A percentile compares a stretch with the other conserved stretches of the same genome.
These are phyloP conservation scores for Aspergillus funiculosus DNA, from an alignment of 495 filamentous ascomycete genomes.

Conservation along the genomic window DNA sequence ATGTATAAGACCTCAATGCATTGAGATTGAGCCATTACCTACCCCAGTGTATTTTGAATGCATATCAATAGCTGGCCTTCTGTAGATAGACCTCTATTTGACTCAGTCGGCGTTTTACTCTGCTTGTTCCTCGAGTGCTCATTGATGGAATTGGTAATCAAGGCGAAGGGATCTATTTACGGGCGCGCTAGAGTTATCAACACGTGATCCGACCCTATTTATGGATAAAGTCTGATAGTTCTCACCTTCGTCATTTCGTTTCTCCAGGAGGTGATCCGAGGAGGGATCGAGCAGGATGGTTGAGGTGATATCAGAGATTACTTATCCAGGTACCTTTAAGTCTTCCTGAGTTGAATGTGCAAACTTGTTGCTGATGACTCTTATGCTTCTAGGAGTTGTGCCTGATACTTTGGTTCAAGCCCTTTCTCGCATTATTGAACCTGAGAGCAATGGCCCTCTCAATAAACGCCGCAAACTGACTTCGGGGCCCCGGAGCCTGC, in stretches of 20 bases:
- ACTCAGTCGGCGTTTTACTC: no score
- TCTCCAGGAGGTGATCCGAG: neutral
- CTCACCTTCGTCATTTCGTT: neutral
- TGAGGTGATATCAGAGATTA: slow-evolving; percentile 20
- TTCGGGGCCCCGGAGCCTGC: slow-evolving; percentile 19
- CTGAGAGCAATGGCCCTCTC: slow-evolving; percentile 17
- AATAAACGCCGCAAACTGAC: slow-evolving; percentile 37
- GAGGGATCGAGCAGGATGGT: slow-evolving; percentile 21
- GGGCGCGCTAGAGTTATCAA: slow-evolving; percentile 14
- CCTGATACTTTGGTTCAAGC: slow-evolving; percentile 24
- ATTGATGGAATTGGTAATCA: no score
- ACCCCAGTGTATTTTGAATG: no score
- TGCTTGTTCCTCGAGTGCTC: no score
- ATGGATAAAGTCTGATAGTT: slow-evolving; percentile 18
- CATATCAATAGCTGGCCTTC: no score
- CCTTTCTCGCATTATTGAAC: slow-evolving; percentile 16
- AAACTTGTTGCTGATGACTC: slow-evolving; percentile 9
- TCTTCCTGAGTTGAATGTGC: neutral
- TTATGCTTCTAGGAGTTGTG: slow-evolving; percentile 20
- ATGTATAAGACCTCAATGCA: no score
- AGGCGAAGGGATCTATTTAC: neutral
- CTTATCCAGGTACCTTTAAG: slow-evolving; percentile 21
- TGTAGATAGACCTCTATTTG: no score
- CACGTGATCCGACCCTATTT: slow-evolving; percentile 31
- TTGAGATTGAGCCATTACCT: no score